These are phyloP conservation scores for Orbilia blumenaviensis DNA, from an alignment of 2,329 filamentous ascomycete genomes.

Conservation along the genomic window DNA sequence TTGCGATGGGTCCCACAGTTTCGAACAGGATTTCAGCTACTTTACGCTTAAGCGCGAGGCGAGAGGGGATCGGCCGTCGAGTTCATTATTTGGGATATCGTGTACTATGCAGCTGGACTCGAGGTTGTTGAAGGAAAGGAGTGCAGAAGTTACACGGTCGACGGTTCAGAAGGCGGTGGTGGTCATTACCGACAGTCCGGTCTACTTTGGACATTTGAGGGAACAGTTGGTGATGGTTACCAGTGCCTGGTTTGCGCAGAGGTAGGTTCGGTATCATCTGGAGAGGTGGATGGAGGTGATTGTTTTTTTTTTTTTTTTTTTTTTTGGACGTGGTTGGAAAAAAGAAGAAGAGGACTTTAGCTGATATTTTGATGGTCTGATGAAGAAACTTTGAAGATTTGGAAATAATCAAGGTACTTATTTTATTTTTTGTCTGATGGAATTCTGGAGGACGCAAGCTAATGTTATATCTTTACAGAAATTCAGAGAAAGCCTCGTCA, in stretches of 20 bases:
- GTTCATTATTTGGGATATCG: constrained; percentile 92
- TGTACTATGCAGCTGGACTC: constrained; percentile 92
- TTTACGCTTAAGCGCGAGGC: constrained; percentile 75
- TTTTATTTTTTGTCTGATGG: constrained; percentile 14
- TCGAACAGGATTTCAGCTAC: constrained; percentile 96
- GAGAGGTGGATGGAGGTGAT: constrained; percentile 4
- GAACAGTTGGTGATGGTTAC: constrained; percentile 91
- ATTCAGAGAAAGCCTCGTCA: constrained; percentile 53
- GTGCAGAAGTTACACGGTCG: constrained; percentile 90
- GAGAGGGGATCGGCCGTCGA: constrained; percentile 68
- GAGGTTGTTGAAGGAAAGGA: constrained; percentile 76
- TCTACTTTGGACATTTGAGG: constrained; percentile 82
- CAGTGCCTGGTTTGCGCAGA: constrained; percentile 94
- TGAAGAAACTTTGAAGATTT: constrained; percentile 82
- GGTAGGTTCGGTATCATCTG: constrained; percentile 61
- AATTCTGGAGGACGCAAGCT: constrained; percentile 12
- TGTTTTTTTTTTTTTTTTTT: constrained; percentile 13
- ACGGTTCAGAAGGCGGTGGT: constrained; percentile 98
- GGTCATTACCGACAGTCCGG: constrained; percentile 88
- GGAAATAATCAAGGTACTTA: constrained; percentile 77
- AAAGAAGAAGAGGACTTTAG: constrained; percentile 24
- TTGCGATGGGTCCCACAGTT: constrained; percentile 92
- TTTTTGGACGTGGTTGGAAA: constrained; percentile 23
- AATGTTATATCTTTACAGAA: constrained; percentile 58
- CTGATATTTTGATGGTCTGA: constrained; percentile 14